Evolutionary conservation across 305 asterid species (phyloP).

Genomic region (Coffea humblotiana): DNA sequence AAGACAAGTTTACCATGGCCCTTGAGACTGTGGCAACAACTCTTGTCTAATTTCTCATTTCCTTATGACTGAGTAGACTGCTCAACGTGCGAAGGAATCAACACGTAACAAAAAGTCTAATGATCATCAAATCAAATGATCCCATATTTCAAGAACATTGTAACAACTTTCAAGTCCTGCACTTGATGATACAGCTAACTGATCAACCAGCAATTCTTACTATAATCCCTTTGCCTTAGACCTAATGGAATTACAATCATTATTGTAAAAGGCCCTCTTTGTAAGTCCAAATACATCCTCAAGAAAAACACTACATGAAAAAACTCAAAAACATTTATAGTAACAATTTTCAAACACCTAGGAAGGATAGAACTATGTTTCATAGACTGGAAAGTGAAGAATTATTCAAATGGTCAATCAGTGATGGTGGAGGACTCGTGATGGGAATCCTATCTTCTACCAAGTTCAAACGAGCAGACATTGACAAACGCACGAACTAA

Average conservation of each 20-base stretch:
- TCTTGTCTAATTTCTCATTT: slow-evolving; percentile 23
- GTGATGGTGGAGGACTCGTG: not conserved
- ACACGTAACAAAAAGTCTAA: not conserved
- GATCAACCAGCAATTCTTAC: not conserved
- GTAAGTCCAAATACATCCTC: not conserved
- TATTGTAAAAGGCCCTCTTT: not conserved
- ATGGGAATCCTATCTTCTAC: slow-evolving; percentile 10
- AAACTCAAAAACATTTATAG: not conserved
- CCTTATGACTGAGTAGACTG: slow-evolving; percentile 19
- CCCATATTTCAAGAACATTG: slow-evolving; percentile 2
- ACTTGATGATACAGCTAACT: not conserved
- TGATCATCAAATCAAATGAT: not conserved
- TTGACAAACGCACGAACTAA: slow-evolving; percentile 28
- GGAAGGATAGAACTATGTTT: not conserved
- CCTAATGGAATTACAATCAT: not conserved
- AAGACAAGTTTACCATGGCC: slow-evolving; percentile 36
- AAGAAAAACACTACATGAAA: not conserved
- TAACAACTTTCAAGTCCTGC: not conserved
- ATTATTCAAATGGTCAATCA: not conserved
- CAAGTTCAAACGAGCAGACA: slow-evolving; percentile 27
- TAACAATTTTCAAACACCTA: not conserved
- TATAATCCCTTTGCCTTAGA: not conserved
- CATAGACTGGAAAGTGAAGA: not conserved
- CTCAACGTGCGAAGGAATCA: slow-evolving; percentile 12
- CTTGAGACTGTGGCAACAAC: slow-evolving; percentile 40